phyloP scores from a whole-genome alignment of 2,329 filamentous ascomycete genomes.

The Penicillium sp. region DNA sequence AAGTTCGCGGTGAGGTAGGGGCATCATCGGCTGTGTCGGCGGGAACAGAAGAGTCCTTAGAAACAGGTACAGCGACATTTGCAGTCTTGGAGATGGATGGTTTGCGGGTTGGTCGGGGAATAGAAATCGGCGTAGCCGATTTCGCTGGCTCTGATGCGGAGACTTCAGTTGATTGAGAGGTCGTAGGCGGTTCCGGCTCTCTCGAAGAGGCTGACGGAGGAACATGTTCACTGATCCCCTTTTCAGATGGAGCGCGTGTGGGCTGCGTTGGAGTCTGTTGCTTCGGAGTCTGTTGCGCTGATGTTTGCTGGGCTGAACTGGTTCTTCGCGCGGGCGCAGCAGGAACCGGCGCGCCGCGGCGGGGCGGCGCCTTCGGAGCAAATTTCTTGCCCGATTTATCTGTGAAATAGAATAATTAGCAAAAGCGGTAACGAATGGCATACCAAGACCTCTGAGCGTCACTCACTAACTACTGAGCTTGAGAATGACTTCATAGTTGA shows the following conservation, averaged over 20 bases:
- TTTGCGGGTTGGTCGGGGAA: conserved; percentile 25
- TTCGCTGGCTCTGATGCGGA: conserved; percentile 9
- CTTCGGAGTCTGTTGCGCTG: conserved; percentile 9
- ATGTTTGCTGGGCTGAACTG: conserved; percentile 35
- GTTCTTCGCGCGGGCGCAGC: conserved; percentile 35
- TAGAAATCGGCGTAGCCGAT: conserved; percentile 21
- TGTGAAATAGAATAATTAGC: conserved; percentile 15
- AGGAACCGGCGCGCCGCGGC: conserved; percentile 44
- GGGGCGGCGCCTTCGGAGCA: conserved; percentile 62
- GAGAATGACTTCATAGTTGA: conserved; percentile 45
- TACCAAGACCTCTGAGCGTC: too few species aligned
- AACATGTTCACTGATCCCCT: conserved; percentile 3
- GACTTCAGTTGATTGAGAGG: conserved; percentile 9
- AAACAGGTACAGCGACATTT: background rate
- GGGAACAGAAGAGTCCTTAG: conserved; percentile 5
- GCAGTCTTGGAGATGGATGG: conserved; percentile 19
- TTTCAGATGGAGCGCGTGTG: background rate
- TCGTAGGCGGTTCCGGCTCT: conserved; percentile 2
- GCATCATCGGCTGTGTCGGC: conserved; percentile 13
- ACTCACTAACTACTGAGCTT: conserved; percentile 50
- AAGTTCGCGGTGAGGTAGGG: conserved; percentile 12
- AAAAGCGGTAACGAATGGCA: background rate
- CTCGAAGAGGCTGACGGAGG: background rate
- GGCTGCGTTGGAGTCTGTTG: background rate
- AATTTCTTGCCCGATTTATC: conserved; percentile 70